Evolutionary conservation across 345 rosid species (phyloP).

Genomic region (Pistacia vera): DNA sequence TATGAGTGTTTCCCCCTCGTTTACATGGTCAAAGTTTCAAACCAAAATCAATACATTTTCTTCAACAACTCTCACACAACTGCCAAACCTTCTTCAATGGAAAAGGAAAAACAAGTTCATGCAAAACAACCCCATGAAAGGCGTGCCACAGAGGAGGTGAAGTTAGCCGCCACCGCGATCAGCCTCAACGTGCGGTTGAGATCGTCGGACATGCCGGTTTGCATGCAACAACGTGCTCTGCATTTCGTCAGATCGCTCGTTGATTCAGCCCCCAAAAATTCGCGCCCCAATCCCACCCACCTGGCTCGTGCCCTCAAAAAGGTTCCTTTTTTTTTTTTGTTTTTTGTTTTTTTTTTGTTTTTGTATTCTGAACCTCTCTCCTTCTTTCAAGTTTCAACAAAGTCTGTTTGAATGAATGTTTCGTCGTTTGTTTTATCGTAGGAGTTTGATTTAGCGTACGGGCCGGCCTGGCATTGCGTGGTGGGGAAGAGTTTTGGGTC

Average conservation of each 20-base stretch:
- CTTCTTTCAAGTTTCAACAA: background rate
- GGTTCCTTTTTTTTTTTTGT: constrained; percentile 10
- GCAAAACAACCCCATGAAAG: constrained; percentile 10
- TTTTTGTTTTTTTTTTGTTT: too few relatives aligned
- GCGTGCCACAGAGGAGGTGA: constrained; percentile 28
- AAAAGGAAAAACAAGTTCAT: background rate
- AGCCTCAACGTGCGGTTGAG: constrained; percentile 37
- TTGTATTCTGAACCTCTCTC: background rate
- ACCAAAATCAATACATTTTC: background rate
- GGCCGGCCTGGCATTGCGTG: constrained; percentile 54
- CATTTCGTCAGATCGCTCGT: constrained; percentile 33
- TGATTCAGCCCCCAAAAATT: constrained; percentile 28
- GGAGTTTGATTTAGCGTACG: constrained; percentile 46
- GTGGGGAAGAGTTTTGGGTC: constrained; percentile 53
- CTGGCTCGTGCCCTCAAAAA: constrained; percentile 49
- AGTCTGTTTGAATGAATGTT: background rate
- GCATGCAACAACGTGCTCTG: constrained; percentile 46
- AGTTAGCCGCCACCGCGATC: constrained; percentile 42
- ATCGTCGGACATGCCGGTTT: constrained; percentile 44
- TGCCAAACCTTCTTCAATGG: background rate
- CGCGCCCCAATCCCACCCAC: constrained; percentile 29
- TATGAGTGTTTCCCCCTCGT: too few relatives aligned
- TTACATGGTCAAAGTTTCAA: background rate
- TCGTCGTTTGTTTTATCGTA: constrained; percentile 4
- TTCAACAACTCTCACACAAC: constrained; percentile 4